These are phyloP conservation scores for Plectosphaerella plurivora DNA, from an alignment of 2,329 filamentous ascomycete species.

Conservation along the genomic window DNA sequence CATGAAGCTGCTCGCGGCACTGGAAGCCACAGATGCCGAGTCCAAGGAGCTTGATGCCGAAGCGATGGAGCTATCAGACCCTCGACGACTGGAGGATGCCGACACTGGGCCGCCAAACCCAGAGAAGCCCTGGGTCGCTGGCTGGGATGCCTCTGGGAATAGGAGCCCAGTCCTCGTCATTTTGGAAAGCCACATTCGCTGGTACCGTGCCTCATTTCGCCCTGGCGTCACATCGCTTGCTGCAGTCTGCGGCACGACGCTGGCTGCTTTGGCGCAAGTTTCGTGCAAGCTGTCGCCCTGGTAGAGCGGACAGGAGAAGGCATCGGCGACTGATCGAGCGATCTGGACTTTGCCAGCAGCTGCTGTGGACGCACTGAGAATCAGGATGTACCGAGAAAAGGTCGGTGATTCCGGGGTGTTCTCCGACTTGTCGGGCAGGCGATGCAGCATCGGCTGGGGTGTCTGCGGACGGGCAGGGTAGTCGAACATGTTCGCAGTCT, in stretches of 20 bases:
- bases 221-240: background rate
- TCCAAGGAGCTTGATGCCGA: background rate
- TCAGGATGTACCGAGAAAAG: conserved; percentile 19
- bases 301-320: conserved; percentile 19
- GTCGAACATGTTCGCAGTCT: too few relatives aligned
- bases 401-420: background rate
- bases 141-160: conserved; percentile 24
- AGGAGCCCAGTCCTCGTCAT: conserved; percentile 23
- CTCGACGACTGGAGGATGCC: conserved; percentile 18
- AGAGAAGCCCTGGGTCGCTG: conserved; percentile 21
- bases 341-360: conserved; percentile 23
- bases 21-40: too few relatives aligned
- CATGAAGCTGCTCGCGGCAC: too few relatives aligned
- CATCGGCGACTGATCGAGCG: conserved; percentile 16
- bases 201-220: conserved; percentile 19
- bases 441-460: conserved; percentile 10
- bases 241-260: conserved; percentile 6
- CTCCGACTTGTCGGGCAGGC: conserved; percentile 17
- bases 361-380: conserved; percentile 18
- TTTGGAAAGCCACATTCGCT: conserved; percentile 25
- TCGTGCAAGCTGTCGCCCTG: conserved; percentile 24
- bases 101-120: conserved; percentile 20
- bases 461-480: too few relatives aligned
- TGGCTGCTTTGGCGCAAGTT: conserved; percentile 21
- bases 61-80: conserved; percentile 16